These are phyloP conservation scores for Citrullus amarus DNA, from an alignment of 306 rosid genomes.

Conservation along the genomic window DNA sequence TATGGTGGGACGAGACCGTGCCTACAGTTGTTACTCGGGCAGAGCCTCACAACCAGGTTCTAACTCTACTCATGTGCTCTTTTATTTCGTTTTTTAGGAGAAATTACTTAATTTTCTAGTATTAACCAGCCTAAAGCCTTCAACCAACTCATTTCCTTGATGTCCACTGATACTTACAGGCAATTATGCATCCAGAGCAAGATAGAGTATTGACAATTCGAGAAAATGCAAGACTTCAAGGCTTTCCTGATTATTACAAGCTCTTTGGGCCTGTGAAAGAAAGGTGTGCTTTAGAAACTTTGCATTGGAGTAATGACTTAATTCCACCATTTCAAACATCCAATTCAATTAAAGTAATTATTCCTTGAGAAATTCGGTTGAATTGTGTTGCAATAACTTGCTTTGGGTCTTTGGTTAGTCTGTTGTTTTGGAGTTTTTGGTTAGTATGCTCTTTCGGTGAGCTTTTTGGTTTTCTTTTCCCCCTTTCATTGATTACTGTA, in stretches of 20 bases:
- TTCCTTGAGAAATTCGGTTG: background rate
- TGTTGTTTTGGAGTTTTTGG: background rate
- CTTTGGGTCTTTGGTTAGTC: background rate
- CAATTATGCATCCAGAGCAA: conserved; percentile 46
- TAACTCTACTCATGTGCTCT: background rate
- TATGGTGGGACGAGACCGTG: conserved; percentile 45
- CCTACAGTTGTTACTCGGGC: conserved; percentile 45
- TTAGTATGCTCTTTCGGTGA: too few relatives aligned
- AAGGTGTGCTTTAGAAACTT: conserved; percentile 25
- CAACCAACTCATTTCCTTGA: background rate
- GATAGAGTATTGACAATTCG: conserved; percentile 49
- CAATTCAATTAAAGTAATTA: background rate
- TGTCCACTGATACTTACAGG: conserved; percentile 2
- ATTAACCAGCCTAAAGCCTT: background rate
- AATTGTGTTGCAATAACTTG: background rate
- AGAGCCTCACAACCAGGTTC: conserved; percentile 42
- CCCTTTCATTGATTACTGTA: too few relatives aligned
- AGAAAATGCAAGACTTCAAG: conserved; percentile 64
- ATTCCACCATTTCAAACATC: background rate
- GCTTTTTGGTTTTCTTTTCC: too few relatives aligned
- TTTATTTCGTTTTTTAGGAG: background rate
- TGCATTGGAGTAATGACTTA: background rate
- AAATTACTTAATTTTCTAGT: background rate
- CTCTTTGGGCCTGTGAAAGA: conserved; percentile 50
- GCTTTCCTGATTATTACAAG: conserved; percentile 65